A percentile compares a stretch with the other conserved stretches of the same genome.
phyloP scores from a whole-genome alignment of 306 rosid genomes.

The Glycine tomentella region DNA sequence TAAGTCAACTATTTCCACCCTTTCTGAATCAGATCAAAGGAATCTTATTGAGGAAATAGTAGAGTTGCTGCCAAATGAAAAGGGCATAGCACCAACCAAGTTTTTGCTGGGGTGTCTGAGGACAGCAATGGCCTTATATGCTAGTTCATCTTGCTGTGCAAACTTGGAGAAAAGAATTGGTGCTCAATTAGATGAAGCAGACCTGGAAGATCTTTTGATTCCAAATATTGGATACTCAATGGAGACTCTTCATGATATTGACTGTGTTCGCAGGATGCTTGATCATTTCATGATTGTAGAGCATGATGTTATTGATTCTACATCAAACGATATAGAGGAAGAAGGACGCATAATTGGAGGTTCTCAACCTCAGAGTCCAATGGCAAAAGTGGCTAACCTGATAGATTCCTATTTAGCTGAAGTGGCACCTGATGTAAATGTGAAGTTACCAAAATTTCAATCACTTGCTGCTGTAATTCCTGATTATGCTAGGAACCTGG shows the following conservation, averaged over 20 bases:
- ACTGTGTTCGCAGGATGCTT: constrained; percentile 86
- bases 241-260: constrained; percentile 87
- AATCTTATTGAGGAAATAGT: constrained; percentile 78
- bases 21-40: constrained; percentile 74
- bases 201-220: constrained; percentile 81
- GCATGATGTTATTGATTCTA: constrained; percentile 52
- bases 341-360: constrained; percentile 61
- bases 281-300: constrained; percentile 78
- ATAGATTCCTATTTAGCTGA: constrained; percentile 88
- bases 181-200: constrained; percentile 76
- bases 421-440: constrained; percentile 87
- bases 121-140: constrained; percentile 72
- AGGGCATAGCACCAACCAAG: constrained; percentile 67
- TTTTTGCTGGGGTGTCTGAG: constrained; percentile 72
- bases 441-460: constrained; percentile 74
- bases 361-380: constrained; percentile 58
- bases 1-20: constrained; percentile 9
- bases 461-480: constrained; percentile 83
- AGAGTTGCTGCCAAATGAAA: constrained; percentile 68
- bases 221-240: constrained; percentile 79
- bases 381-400: constrained; percentile 77
- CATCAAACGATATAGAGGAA: constrained; percentile 58
- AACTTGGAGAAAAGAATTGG: constrained; percentile 76
- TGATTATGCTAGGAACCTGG: constrained; percentile 75
- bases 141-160: constrained; percentile 65